phyloP scores from a whole-genome alignment of 2,329 filamentous ascomycete species.

The Cercospora nicotianae region DNA sequence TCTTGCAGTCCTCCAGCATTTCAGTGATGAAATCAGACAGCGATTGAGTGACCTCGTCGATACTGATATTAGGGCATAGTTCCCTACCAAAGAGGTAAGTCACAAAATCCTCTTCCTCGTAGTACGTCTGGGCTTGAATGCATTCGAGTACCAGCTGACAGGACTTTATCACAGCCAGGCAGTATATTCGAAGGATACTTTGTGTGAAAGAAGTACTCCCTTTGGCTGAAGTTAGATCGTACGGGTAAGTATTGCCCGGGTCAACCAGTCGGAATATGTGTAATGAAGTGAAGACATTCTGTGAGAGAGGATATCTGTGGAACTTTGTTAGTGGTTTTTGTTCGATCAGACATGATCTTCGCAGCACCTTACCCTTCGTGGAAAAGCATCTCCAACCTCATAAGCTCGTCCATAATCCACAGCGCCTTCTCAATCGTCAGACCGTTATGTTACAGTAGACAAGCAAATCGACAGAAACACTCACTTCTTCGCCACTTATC shows the following conservation, averaged over 20 bases:
- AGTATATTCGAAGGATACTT: slow-evolving; percentile 77
- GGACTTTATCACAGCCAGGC: slow-evolving; percentile 77
- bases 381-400: slow-evolving; percentile 96
- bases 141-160: slow-evolving; percentile 76
- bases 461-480: neutral
- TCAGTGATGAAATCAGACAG: slow-evolving; percentile 56
- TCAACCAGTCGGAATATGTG: slow-evolving; percentile 83
- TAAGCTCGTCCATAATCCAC: slow-evolving; percentile 89
- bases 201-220: slow-evolving; percentile 38
- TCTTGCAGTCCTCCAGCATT: slow-evolving; percentile 35
- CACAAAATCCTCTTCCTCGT: slow-evolving; percentile 98
- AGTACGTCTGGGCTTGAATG: slow-evolving; percentile 82
- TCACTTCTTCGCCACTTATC: slow-evolving; percentile 42
- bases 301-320: slow-evolving; percentile 73
- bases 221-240: slow-evolving; percentile 18
- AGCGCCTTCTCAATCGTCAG: slow-evolving; percentile 61
- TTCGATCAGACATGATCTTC: neutral
- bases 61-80: slow-evolving; percentile 65
- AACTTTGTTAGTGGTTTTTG: neutral
- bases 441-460: too few species aligned
- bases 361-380: slow-evolving; percentile 65
- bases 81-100: slow-evolving; percentile 84
- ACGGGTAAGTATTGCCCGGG: slow-evolving; percentile 50
- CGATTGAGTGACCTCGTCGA: slow-evolving; percentile 56
- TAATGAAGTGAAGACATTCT: slow-evolving; percentile 89